Conservation (phyloP, 352 stramenopile genomes). For the Phytophthora uliginosa region DNA sequence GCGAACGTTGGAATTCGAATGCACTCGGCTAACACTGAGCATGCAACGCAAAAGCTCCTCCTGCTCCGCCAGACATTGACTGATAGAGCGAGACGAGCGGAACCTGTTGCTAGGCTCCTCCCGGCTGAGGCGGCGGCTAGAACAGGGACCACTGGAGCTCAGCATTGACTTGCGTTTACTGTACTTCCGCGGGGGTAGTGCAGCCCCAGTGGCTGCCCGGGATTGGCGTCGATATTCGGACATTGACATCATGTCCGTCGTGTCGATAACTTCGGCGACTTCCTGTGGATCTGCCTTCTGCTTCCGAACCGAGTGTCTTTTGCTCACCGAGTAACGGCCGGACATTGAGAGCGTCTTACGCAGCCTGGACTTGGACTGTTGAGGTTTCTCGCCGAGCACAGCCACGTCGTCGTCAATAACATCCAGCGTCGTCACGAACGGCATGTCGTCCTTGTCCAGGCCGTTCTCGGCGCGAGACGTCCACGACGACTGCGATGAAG, state of each 20-base stretch:
- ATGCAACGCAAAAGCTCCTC: slow-evolving; percentile 52
- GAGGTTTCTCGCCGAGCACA: slow-evolving; percentile 43
- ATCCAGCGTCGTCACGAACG: slow-evolving; percentile 56
- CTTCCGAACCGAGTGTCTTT: slow-evolving; percentile 25
- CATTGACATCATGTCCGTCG: slow-evolving; percentile 54
- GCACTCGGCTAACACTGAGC: slow-evolving; percentile 38
- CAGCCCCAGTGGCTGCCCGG: background rate
- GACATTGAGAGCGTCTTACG: slow-evolving; percentile 36
- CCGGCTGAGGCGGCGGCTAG: slow-evolving; percentile 19
- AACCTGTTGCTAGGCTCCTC: slow-evolving; percentile 30
- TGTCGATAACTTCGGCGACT: slow-evolving; percentile 62
- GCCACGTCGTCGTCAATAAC: slow-evolving; percentile 56
- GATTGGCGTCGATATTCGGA: slow-evolving; percentile 32
- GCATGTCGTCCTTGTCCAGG: slow-evolving; percentile 45
- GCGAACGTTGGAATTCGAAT: slow-evolving; percentile 22
- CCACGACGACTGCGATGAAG: slow-evolving; percentile 45
- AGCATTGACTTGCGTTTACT: slow-evolving; percentile 26
- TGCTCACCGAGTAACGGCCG: slow-evolving; percentile 25
- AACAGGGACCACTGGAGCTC: slow-evolving; percentile 24
- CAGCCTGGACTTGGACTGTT: slow-evolving; percentile 25
- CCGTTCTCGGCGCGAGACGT: slow-evolving; percentile 31
- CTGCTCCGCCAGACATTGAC: slow-evolving; percentile 52
- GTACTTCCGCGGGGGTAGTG: slow-evolving; percentile 25
- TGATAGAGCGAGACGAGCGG: slow-evolving; percentile 45
- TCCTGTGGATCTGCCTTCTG: slow-evolving; percentile 28